Conservation (phyloP, 2,329 filamentous ascomycete species). For the Zarea fungicola region DNA sequence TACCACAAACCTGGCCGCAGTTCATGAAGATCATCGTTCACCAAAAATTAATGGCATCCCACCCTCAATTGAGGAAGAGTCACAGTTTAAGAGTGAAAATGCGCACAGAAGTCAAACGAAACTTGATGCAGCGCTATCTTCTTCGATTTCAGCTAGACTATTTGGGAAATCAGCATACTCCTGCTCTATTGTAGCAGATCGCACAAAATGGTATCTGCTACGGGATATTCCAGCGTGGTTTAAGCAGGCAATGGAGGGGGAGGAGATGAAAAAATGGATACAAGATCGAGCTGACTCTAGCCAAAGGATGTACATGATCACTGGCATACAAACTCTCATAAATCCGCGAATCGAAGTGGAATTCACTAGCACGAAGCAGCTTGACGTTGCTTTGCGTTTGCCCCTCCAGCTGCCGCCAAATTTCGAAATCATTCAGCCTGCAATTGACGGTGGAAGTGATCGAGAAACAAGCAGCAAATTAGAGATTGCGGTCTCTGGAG, state of each 20-base stretch:
- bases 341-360: slow-evolving; percentile 1
- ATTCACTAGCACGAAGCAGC: neutral
- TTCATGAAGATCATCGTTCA: neutral
- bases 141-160: neutral
- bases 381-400: neutral
- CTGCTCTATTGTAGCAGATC: neutral
- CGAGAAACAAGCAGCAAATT: neutral
- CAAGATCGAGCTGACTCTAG: neutral
- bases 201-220: neutral
- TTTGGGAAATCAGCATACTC: neutral
- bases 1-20: neutral
- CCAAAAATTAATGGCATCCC: neutral
- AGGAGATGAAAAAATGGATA: slow-evolving; percentile 2
- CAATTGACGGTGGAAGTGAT: neutral
- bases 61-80: neutral
- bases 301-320: slow-evolving; percentile 1
- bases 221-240: neutral
- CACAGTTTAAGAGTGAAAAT: neutral
- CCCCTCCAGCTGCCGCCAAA: neutral
- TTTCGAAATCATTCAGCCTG: neutral
- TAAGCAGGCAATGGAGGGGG: neutral
- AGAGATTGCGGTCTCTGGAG: neutral
- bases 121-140: neutral
- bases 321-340: slow-evolving; percentile 1
- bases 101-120: neutral